These are phyloP conservation scores for Auriculariales sp. DNA, from an alignment of 768 basidiomycete genomes.

Conservation along the genomic window DNA sequence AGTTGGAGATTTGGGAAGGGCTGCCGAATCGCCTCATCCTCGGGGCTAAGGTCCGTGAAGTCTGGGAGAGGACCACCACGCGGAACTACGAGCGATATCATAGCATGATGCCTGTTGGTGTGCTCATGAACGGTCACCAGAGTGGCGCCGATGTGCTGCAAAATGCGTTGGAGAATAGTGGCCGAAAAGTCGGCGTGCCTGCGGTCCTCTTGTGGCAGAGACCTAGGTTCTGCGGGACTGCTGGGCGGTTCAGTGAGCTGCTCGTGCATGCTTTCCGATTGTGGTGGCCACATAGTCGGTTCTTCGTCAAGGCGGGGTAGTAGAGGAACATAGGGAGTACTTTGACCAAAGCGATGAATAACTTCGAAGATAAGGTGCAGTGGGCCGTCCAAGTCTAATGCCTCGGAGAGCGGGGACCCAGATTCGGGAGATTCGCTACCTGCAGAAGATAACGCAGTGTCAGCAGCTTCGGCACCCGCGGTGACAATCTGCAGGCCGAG, in stretches of 20 bases:
- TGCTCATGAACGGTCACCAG: constrained; percentile 11
- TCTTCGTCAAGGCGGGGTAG: background rate
- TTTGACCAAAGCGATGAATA: constrained; percentile 28
- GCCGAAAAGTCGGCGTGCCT: constrained; percentile 31
- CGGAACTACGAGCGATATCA: background rate
- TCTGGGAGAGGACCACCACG: background rate
- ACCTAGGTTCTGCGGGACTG: background rate
- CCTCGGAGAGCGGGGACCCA: constrained; percentile 14
- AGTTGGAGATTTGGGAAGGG: constrained; percentile 35
- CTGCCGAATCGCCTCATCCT: constrained; percentile 30
- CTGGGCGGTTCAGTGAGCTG: background rate
- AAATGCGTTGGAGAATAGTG: constrained; percentile 42
- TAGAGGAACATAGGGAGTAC: constrained; percentile 7
- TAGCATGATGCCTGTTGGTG: background rate
- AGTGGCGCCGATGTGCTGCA: constrained; percentile 42
- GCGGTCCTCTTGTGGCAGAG: constrained; percentile 9
- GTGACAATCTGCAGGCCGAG: constrained; percentile 53
- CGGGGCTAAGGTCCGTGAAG: constrained; percentile 23
- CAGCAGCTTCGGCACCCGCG: constrained; percentile 8
- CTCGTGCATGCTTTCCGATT: background rate
- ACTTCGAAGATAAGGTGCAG: constrained; percentile 45
- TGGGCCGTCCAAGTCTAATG: constrained; percentile 20
- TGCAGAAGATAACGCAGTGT: constrained; percentile 3
- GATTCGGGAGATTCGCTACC: too few relatives aligned
- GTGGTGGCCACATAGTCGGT: constrained; percentile 7